Base-by-base conservation (phyloP, 2,329 filamentous ascomycete genomes). In the Scedosporium dehoogii region DNA sequence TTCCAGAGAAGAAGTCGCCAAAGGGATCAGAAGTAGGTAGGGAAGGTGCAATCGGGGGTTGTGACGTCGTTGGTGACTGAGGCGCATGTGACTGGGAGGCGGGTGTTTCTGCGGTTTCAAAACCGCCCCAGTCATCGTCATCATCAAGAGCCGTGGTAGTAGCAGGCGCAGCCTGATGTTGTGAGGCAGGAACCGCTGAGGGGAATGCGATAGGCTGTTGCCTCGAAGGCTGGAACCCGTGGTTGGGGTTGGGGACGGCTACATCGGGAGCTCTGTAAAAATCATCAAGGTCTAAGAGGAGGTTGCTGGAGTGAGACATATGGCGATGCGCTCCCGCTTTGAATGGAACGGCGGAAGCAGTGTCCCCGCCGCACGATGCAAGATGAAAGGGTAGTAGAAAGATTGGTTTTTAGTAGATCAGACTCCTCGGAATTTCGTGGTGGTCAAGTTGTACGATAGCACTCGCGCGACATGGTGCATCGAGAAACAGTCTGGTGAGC, bases 81-180 rank as follows among this genome's bases (percentile, higher is more conserved):
- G 60, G 46, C 21, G 33, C 33, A 38, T 33, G 44, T 46, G 41
- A 12, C 3, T 51, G 51, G 6, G 68, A 62, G 9, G 64, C 62
- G 3, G 68, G 63, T 1, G 74, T 70, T 44, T 79, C 73, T 16
- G 83, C 84, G 55, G 81, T 78, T 71, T 88, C 85, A 68, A 89
- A 89, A 62, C 88, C 86, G 0, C 86, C 86, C 81, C 86, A 89
- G 29, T 79, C 83, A 68, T 87, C 85, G 62, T 87, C 85, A 6
- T 85, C 81, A 3, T 82, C 46, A 33, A 55, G 27, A 6, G 21
- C 18, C 3, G 42, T 14, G 53, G 21, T 25, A 18, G 27, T 10
- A 7, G 42, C 5, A 2, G 55, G 25, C 7, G 27, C 29, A 2
- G n/a, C 4, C 12, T 41, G 25, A 12, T 21, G 10, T 18, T 62